A percentile compares a stretch with the other conserved stretches of the same genome.
These are phyloP conservation scores for Rhynchosporium secalis DNA, from an alignment of 2,329 filamentous ascomycete genomes.

Conservation along the genomic window DNA sequence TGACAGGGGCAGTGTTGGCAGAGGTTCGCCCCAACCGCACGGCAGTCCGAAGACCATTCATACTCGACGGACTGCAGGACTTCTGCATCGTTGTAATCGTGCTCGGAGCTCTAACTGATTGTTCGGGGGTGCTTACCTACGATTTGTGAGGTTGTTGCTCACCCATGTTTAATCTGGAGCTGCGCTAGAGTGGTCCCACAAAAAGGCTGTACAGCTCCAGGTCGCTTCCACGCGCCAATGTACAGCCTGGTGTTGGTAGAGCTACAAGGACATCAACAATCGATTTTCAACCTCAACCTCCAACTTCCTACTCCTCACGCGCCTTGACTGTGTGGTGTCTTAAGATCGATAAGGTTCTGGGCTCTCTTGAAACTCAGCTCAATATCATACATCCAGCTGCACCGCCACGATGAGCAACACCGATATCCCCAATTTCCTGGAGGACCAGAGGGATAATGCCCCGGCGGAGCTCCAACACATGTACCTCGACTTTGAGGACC, in stretches of 20 bases:
- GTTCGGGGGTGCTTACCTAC: slow-evolving; percentile 17
- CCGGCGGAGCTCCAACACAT: slow-evolving; percentile 84
- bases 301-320: not conserved
- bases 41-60: slow-evolving; percentile 58
- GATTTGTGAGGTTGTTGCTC: slow-evolving; percentile 17
- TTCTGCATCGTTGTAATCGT: slow-evolving; percentile 42
- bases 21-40: slow-evolving; percentile 51
- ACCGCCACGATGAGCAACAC: slow-evolving; percentile 70
- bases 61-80: slow-evolving; percentile 45
- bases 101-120: slow-evolving; percentile 30
- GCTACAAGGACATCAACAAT: not conserved
- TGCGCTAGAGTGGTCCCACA: slow-evolving; percentile 10
- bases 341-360: not conserved
- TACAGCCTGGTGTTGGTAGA: slow-evolving; percentile 1
- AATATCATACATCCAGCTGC: not conserved
- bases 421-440: slow-evolving; percentile 90
- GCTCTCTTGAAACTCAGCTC: slow-evolving; percentile 2
- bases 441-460: slow-evolving; percentile 83
- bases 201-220: slow-evolving; percentile 1
- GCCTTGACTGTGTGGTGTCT: not conserved
- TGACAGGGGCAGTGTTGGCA: slow-evolving; percentile 46
- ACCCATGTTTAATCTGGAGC: slow-evolving; percentile 23
- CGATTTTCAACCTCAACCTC: not conserved
- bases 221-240: not conserved
- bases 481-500: slow-evolving; percentile 91